Conservation (phyloP, 768 basidiomycete species). For the Mycena indigotica region DNA sequence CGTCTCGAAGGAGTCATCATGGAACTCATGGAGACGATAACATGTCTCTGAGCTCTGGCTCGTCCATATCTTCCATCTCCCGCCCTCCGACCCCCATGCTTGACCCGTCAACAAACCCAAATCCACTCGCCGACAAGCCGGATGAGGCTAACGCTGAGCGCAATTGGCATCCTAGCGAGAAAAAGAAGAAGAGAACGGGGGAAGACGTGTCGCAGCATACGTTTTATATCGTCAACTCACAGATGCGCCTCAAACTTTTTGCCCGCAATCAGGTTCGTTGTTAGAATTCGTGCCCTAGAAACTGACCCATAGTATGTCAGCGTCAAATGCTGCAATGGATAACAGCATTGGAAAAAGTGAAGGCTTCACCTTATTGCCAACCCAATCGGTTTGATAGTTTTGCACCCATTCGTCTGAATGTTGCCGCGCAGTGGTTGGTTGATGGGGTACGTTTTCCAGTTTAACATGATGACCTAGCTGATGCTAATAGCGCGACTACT, state of each 20-base stretch:
- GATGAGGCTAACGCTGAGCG: constrained; percentile 28
- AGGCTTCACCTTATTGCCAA: constrained; percentile 76
- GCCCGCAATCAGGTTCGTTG: constrained; percentile 79
- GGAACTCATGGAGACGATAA: constrained; percentile 26
- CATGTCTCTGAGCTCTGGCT: constrained; percentile 33
- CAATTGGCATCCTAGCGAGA: constrained; percentile 38
- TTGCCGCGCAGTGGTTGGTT: constrained; percentile 96
- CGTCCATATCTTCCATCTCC: constrained; percentile 42
- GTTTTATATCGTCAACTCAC: constrained; percentile 91
- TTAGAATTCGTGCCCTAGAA: background rate
- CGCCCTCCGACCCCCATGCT: constrained; percentile 59
- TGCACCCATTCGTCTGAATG: constrained; percentile 89
- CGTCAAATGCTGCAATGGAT: constrained; percentile 98
- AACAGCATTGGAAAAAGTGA: constrained; percentile 81
- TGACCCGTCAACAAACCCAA: constrained; percentile 78
- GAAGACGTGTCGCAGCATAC: constrained; percentile 88
- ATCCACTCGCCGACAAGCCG: constrained; percentile 48
- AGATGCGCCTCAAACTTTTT: constrained; percentile 82
- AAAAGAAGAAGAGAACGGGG: constrained; percentile 48
- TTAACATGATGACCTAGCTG: constrained; percentile 6
- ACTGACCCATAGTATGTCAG: no score
- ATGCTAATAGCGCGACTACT: constrained; percentile 81
- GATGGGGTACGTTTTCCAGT: constrained; percentile 73
- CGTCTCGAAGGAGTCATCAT: constrained; percentile 24
- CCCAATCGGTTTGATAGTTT: constrained; percentile 92